Evolutionary conservation across 768 basidiomycete species (phyloP), one percentile per base, ranked within the genome.

Genomic region (Suillus placidus): DNA sequence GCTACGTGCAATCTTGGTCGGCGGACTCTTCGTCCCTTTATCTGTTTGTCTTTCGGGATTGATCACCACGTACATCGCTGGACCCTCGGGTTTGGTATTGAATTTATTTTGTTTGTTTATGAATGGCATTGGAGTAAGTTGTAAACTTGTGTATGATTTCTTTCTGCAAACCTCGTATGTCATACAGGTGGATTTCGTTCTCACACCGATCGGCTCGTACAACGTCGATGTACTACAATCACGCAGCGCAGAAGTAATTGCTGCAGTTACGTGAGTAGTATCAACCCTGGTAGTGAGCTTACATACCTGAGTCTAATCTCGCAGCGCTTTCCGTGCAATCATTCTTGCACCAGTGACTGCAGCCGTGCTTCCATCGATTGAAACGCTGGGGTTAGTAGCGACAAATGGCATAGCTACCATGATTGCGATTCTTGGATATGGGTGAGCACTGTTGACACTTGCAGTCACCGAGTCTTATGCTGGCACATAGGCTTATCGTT

Each of bases 181-280:
- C 26, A 14, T 6, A 35, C 54, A 88, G 86, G 80, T 85, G 13
- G 85, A 88, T 69, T 70, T 84, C 43, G 82, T 83, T n/a, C 77
- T 88, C 49, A 82, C 81, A 38, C 87, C 87, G 0, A 75, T 77
- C 26, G 78, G 82, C n/a, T 81, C 88, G n/a, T 88, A 88, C 65
- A 74, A 76, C 38, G 83, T 88, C 4, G 88, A 89, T 68, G 76
- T 87, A 20, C 66, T 88, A 70, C 87, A 85, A 55, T 71, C 78
- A 32, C 80, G 82, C 18, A 89, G 89, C 68, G 86, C 88, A 6
- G 87, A 89, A 70, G 79, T 81, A 30, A 80, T 84, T 73, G 87
- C 86, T 18, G 87, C 83, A 1, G 80, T 78, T 67, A 80, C 75
- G 88, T 87, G 61, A 56, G 83, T 77, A 55, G 60, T 54, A 14